phyloP scores from a whole-genome alignment of 2,329 filamentous ascomycete genomes.

The Fonsecaea nubica region DNA sequence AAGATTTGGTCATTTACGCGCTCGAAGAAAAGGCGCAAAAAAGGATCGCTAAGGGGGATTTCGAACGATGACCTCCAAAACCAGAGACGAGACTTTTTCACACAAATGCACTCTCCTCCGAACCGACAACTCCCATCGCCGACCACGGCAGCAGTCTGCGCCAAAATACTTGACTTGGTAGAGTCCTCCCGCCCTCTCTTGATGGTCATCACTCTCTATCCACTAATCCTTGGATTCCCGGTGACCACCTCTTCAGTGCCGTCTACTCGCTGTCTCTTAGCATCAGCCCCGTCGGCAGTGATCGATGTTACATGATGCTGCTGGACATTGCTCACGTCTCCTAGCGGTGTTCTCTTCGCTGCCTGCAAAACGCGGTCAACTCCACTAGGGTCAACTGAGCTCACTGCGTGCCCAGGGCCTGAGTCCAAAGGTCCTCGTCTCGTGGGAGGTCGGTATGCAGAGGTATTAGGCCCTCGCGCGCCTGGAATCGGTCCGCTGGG shows the following conservation, averaged over 20 bases:
- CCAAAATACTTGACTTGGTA: not conserved
- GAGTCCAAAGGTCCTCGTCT: constrained; percentile 46
- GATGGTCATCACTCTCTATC: not conserved
- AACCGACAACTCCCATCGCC: not conserved
- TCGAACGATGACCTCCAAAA: not conserved
- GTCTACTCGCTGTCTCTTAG: constrained; percentile 36
- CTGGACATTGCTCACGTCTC: constrained; percentile 53
- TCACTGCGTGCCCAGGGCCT: constrained; percentile 34
- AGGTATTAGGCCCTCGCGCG: constrained; percentile 27
- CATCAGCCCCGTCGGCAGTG: constrained; percentile 35
- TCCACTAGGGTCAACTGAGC: constrained; percentile 36
- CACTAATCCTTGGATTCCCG: constrained; percentile 9
- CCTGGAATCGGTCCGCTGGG: constrained; percentile 15
- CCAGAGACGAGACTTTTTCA: not conserved
- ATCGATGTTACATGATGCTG: constrained; percentile 34
- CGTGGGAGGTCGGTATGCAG: constrained; percentile 52
- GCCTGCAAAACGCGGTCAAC: constrained; percentile 30
- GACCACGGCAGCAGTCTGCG: not conserved
- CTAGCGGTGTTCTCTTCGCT: constrained; percentile 51
- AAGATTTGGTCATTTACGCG: not conserved
- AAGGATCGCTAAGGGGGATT: not conserved
- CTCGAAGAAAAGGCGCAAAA: not conserved
- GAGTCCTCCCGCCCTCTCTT: not conserved
- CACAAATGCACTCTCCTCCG: not conserved
- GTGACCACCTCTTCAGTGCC: constrained; percentile 3